These are phyloP conservation scores for Rutidosis leptorrhynchoides DNA, from an alignment of 129 eudicot species.

Conservation along the genomic window DNA sequence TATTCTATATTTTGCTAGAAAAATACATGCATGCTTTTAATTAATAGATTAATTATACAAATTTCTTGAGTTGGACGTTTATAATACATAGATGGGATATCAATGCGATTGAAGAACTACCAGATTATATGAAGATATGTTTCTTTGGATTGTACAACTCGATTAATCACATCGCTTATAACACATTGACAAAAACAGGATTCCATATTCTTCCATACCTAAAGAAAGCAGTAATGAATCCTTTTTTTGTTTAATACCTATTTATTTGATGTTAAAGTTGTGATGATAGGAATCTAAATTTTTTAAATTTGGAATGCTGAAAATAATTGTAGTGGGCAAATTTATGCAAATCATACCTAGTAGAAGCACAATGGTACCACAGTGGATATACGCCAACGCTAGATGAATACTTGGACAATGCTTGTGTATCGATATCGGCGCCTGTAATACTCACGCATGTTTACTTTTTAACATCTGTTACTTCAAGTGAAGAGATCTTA, in stretches of 20 bases:
- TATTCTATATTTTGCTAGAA: background rate
- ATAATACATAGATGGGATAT: slow-evolving; percentile 37
- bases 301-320: background rate
- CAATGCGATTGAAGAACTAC: slow-evolving; percentile 28
- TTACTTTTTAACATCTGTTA: background rate
- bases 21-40: background rate
- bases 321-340: slow-evolving; percentile 32
- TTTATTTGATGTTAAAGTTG: no score
- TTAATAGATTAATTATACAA: background rate
- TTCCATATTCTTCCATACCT: slow-evolving; percentile 19
- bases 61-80: background rate
- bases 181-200: slow-evolving; percentile 14
- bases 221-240: slow-evolving; percentile 24
- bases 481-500: slow-evolving; percentile 11
- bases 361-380: slow-evolving; percentile 37
- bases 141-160: slow-evolving; percentile 33
- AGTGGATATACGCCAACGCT: slow-evolving; percentile 31
- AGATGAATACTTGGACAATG: slow-evolving; percentile 33
- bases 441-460: slow-evolving; percentile 24
- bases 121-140: slow-evolving; percentile 38
- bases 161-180: slow-evolving; percentile 21
- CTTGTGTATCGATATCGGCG: slow-evolving; percentile 24
- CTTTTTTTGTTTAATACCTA: no score
- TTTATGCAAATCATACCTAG: slow-evolving; percentile 31
- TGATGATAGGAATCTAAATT: background rate